Percentiles rank a stretch among this genome's conserved stretches.
Evolutionary conservation across 2,329 filamentous ascomycete species (phyloP).

Genomic region (Colletotrichum zoysiae): DNA sequence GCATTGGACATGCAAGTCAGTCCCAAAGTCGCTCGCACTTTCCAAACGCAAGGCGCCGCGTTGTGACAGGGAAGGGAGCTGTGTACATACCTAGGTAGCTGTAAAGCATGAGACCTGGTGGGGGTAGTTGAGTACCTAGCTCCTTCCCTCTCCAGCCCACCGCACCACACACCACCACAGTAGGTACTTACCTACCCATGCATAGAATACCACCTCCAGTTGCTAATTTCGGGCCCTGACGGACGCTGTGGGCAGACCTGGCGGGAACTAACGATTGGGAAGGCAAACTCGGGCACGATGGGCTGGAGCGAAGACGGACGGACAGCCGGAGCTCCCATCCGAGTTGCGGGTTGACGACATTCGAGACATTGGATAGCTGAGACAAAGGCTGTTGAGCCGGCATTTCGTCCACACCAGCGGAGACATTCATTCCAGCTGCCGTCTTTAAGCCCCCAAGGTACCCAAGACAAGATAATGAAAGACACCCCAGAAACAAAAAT

Average conservation of each 20-base stretch:
- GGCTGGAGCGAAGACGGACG: neutral
- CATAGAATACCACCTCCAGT: neutral
- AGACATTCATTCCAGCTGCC: conserved; percentile 18
- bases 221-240: conserved; percentile 18
- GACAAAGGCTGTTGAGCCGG: neutral
- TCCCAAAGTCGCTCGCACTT: neutral
- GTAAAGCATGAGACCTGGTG: conserved; percentile 16
- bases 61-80: conserved; percentile 28
- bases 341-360: neutral
- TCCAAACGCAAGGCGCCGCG: conserved; percentile 2
- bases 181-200: neutral
- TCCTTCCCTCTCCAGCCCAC: neutral
- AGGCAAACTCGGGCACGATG: conserved; percentile 2
- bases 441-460: neutral
- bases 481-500: neutral
- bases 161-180: too few relatives aligned
- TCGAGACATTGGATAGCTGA: conserved; percentile 1
- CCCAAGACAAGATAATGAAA: neutral
- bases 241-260: conserved; percentile 25
- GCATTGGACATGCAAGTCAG: neutral
- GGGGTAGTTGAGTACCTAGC: neutral
- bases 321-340: neutral
- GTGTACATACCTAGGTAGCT: neutral
- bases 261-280: conserved; percentile 29
- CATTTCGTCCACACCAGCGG: neutral